Percentiles rank a stretch among this genome's conserved stretches.
Conservation (phyloP, 139 green algal species). For the Yamagishiella unicocca region DNA sequence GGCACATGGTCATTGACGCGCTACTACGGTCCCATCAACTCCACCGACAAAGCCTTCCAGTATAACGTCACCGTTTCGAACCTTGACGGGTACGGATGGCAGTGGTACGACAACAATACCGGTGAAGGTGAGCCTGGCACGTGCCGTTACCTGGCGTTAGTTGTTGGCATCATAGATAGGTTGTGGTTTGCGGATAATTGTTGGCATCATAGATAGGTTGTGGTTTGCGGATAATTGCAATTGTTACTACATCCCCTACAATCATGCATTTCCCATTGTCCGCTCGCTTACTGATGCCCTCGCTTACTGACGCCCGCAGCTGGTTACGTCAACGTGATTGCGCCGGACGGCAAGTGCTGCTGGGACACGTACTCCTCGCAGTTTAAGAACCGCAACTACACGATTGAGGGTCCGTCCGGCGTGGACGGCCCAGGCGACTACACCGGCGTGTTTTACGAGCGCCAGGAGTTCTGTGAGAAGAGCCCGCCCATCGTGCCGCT, state of each 20-base stretch:
- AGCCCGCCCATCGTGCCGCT: background rate
- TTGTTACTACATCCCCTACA: background rate
- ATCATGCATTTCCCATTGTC: background rate
- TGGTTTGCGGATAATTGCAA: background rate
- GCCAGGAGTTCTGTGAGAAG: background rate
- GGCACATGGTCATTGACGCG: no score
- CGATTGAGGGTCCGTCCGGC: background rate
- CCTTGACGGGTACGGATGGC: background rate
- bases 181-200: background rate
- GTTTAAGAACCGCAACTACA: background rate
- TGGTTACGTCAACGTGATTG: background rate
- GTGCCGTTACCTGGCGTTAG: background rate
- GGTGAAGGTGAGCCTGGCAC: background rate
- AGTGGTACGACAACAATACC: background rate
- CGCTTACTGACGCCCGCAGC: background rate
- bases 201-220: background rate
- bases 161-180: background rate
- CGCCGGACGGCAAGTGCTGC: constrained; percentile 23
- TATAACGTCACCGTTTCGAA: background rate
- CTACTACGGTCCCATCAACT: background rate
- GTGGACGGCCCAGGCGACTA: background rate
- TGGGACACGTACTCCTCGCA: background rate
- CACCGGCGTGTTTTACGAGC: background rate
- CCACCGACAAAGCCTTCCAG: background rate
- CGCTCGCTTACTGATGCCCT: no score